These are phyloP conservation scores for Barbarea vulgaris DNA, from an alignment of 345 rosid genomes.

Conservation along the genomic window DNA sequence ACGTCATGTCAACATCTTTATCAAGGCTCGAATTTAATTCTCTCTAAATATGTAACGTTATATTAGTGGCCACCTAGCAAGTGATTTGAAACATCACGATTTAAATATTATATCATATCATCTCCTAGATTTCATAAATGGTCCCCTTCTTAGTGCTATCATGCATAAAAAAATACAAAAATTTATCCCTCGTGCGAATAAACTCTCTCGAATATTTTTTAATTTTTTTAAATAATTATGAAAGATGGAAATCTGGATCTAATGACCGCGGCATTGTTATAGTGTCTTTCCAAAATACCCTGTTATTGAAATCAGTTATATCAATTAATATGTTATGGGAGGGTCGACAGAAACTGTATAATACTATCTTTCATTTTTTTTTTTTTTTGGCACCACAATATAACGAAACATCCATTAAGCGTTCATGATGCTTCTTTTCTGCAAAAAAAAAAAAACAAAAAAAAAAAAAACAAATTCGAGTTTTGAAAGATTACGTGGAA, in stretches of 20 bases:
- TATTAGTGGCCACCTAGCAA: slow-evolving; percentile 24
- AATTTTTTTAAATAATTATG: neutral
- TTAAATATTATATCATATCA: neutral
- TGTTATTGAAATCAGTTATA: neutral
- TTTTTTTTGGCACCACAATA: too few relatives aligned
- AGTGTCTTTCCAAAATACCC: neutral
- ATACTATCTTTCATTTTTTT: too few relatives aligned
- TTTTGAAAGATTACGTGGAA: too few relatives aligned
- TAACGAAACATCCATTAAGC: too few relatives aligned
- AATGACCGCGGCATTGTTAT: neutral
- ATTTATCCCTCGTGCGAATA: neutral
- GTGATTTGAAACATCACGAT: slow-evolving; percentile 22
- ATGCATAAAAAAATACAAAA: too few relatives aligned
- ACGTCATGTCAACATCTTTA: slow-evolving; percentile 10
- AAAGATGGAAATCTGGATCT: neutral
- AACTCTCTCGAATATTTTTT: neutral
- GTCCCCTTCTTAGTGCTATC: neutral
- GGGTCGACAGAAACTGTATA: neutral
- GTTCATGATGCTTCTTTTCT: too few relatives aligned
- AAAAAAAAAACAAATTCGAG: too few relatives aligned
- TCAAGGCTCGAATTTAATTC: slow-evolving; percentile 15
- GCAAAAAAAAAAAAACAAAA: too few relatives aligned
- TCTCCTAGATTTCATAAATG: neutral
- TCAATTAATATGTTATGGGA: neutral
- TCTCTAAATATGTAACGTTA: neutral